Evolutionary conservation across 2,329 filamentous ascomycete species (phyloP).

Genomic region (Fusarium staphyleae): DNA sequence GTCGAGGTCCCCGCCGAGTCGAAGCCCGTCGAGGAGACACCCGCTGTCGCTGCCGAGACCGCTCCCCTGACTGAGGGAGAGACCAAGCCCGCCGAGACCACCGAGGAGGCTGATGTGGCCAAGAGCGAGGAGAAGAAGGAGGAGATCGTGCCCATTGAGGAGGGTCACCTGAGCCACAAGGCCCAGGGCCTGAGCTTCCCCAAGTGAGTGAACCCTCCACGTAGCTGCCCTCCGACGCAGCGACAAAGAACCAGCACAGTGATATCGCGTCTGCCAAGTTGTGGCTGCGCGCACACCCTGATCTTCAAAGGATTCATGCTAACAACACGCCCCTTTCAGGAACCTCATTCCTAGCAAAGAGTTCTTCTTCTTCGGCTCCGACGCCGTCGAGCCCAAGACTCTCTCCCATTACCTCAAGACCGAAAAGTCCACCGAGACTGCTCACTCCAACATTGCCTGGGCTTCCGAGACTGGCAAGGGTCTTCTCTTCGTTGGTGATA

Average conservation of each 20-base stretch:
- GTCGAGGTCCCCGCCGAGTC: conserved; percentile 46
- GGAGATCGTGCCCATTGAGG: conserved; percentile 74
- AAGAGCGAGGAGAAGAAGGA: conserved; percentile 62
- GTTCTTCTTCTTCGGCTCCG: conserved; percentile 85
- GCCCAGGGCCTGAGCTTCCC: conserved; percentile 79
- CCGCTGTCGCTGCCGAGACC: conserved; percentile 46
- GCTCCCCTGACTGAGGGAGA: conserved; percentile 52
- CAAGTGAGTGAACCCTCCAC: conserved; percentile 71
- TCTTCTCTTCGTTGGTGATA: conserved; percentile 90
- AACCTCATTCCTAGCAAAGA: conserved; percentile 91
- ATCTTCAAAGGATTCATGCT: conserved; percentile 20
- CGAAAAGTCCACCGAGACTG: conserved; percentile 80
- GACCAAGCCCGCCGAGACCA: conserved; percentile 51
- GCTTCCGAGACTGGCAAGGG: conserved; percentile 94
- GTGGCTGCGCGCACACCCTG: not conserved
- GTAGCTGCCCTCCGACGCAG: not conserved
- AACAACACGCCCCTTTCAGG: conserved; percentile 55
- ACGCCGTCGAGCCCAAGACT: conserved; percentile 76
- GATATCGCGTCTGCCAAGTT: not conserved
- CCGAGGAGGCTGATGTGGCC: too few species aligned
- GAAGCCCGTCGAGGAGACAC: conserved; percentile 50
- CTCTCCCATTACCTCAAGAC: conserved; percentile 81
- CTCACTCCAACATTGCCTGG: conserved; percentile 85
- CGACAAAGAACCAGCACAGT: not conserved
- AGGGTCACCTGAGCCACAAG: conserved; percentile 90